These are phyloP conservation scores for Shiraia bambusicola DNA, from an alignment of 2,329 filamentous ascomycete genomes.

Conservation along the genomic window DNA sequence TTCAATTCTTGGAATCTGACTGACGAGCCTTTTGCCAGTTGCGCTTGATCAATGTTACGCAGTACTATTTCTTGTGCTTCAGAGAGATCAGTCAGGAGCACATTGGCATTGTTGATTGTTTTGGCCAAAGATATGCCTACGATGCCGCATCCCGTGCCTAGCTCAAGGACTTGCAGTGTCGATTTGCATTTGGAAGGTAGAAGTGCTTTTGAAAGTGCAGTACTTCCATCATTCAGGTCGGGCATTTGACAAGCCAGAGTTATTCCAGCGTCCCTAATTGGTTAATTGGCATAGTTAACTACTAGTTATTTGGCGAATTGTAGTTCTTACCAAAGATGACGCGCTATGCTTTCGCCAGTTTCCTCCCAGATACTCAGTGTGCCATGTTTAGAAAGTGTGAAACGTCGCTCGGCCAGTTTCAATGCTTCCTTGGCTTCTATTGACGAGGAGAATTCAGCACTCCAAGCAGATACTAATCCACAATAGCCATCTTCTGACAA, in stretches of 20 bases:
- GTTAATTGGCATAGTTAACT: not conserved
- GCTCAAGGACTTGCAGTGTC: conserved; percentile 56
- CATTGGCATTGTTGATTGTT: conserved; percentile 52
- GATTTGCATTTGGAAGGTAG: conserved; percentile 1
- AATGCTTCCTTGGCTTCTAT: conserved; percentile 47
- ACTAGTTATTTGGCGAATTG: not conserved
- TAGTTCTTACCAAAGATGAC: conserved; percentile 65
- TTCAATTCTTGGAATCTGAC: conserved; percentile 58
- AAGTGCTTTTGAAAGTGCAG: conserved; percentile 3
- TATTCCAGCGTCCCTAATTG: conserved; percentile 58
- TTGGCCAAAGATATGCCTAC: conserved; percentile 64
- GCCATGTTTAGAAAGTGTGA: conserved; percentile 46
- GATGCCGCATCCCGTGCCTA: conserved; percentile 69
- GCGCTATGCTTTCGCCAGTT: conserved; percentile 70
- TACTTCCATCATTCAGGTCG: conserved; percentile 38
- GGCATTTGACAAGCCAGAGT: conserved; percentile 58
- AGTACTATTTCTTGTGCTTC: conserved; percentile 63
- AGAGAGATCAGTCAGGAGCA: conserved; percentile 65
- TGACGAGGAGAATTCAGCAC: conserved; percentile 46
- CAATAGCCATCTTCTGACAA: conserved; percentile 37
- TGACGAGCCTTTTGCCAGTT: conserved; percentile 46
- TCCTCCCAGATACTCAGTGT: conserved; percentile 64
- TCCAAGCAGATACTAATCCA: conserved; percentile 61
- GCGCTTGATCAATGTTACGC: conserved; percentile 55
- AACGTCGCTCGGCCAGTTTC: conserved; percentile 58